These are phyloP conservation scores for Cladochytrium tenue DNA, from an alignment of 371 early-diverging fungal species.

Conservation along the genomic window DNA sequence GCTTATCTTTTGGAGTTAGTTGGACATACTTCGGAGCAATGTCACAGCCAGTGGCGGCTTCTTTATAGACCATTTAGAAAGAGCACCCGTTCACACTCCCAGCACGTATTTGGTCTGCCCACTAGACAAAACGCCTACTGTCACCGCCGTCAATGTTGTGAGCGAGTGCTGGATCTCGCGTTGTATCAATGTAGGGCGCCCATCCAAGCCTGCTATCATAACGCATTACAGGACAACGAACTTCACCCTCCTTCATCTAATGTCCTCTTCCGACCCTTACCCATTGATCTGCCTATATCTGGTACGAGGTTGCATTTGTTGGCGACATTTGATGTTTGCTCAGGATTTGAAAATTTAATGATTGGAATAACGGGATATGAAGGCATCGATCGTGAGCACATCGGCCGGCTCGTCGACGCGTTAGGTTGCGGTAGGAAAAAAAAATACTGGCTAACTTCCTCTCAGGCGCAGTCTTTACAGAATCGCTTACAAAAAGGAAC, in stretches of 20 bases:
- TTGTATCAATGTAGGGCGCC: constrained; percentile 11
- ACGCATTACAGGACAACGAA: background rate
- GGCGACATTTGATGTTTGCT: background rate
- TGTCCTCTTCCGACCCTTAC: constrained; percentile 12
- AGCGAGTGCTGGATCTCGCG: constrained; percentile 23
- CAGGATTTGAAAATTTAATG: background rate
- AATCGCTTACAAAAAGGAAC: constrained; percentile 35
- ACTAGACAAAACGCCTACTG: background rate
- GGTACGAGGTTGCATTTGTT: background rate
- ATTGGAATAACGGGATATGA: constrained; percentile 41
- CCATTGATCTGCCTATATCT: background rate
- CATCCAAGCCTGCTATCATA: background rate
- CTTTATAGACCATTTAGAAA: background rate
- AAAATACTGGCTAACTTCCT: background rate
- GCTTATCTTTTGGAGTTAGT: background rate
- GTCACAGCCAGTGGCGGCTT: background rate
- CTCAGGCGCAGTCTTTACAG: constrained; percentile 36
- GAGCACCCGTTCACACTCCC: background rate
- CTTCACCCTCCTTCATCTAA: constrained; percentile 4
- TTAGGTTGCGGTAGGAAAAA: too few species aligned
- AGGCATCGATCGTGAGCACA: constrained; percentile 29
- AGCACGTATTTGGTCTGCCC: background rate
- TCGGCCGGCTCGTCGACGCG: constrained; percentile 8
- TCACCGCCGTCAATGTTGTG: constrained; percentile 5
- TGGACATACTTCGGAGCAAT: background rate